Percentiles rank a stretch among this genome's conserved stretches.
Evolutionary conservation across 2,329 filamentous ascomycete species (phyloP).

Genomic region (Mycocentrospora acerina): DNA sequence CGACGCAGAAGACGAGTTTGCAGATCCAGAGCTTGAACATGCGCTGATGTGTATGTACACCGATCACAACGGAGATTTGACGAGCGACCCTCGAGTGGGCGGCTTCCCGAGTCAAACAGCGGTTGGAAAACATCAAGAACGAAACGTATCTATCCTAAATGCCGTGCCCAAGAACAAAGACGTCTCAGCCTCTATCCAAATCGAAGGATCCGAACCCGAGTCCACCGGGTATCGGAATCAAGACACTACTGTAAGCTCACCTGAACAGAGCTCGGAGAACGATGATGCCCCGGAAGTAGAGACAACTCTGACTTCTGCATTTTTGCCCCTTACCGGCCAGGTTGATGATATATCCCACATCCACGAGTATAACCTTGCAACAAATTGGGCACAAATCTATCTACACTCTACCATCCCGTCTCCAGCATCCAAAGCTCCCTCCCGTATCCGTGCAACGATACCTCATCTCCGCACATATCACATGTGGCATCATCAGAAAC

Average conservation of each 20-base stretch:
- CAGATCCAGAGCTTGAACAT: conserved; percentile 31
- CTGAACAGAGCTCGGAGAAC: background rate
- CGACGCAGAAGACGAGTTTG: conserved; percentile 16
- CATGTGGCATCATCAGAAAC: conserved; percentile 33
- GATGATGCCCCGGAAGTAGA: background rate
- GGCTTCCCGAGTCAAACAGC: no score
- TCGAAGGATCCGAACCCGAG: no score
- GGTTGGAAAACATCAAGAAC: no score
- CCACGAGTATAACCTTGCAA: conserved; percentile 26
- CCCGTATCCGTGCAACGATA: conserved; percentile 33
- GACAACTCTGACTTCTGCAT: conserved; percentile 1
- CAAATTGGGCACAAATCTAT: conserved; percentile 31
- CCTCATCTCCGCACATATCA: conserved; percentile 37
- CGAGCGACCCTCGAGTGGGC: background rate
- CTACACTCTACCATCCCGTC: conserved; percentile 32
- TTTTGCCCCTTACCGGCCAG: background rate
- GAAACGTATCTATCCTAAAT: no score
- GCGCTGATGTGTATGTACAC: conserved; percentile 17
- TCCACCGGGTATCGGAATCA: no score
- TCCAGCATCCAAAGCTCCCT: conserved; percentile 11
- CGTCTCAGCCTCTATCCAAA: no score
- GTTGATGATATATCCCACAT: conserved; percentile 9
- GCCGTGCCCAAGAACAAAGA: no score
- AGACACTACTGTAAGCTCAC: background rate
- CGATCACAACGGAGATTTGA: conserved; percentile 4